phyloP scores from a whole-genome alignment of 179 eudicot genomes.

The Camellia oleifera region DNA sequence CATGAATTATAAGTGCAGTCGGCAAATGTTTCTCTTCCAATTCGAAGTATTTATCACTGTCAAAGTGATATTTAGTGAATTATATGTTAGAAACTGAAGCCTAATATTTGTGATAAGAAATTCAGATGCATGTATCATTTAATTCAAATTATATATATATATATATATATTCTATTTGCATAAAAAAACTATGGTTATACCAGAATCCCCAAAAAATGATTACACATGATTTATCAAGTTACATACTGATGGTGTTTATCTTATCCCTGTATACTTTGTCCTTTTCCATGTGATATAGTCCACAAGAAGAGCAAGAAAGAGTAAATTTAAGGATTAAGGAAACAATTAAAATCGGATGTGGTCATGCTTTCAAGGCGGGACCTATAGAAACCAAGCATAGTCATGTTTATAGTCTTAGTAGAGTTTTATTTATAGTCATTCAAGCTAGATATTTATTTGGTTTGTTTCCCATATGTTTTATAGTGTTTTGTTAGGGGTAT shows the following conservation, averaged over 20 bases:
- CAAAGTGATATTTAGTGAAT: background rate
- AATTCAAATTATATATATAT: background rate
- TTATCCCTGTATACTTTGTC: background rate
- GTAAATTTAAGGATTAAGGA: too few species aligned
- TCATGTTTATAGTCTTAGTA: too few species aligned
- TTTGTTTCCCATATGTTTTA: too few species aligned
- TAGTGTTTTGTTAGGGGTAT: too few species aligned
- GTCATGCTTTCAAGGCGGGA: too few species aligned
- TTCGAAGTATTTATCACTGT: constrained; percentile 27
- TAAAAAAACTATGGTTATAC: background rate
- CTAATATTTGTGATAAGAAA: background rate
- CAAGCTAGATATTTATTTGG: too few species aligned
- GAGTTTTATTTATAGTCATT: too few species aligned
- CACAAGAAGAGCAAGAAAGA: too few species aligned
- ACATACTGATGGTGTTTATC: background rate
- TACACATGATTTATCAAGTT: background rate
- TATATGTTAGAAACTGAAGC: background rate
- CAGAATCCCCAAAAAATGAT: background rate
- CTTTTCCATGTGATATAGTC: background rate
- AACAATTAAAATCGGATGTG: too few species aligned
- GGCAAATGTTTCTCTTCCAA: constrained; percentile 27
- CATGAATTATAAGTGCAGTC: constrained; percentile 29
- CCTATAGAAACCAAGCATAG: too few species aligned
- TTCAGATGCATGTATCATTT: constrained; percentile 3
- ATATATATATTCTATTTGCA: background rate